A percentile compares a stretch with the other conserved stretches of the same genome.
Conservation (phyloP, 306 rosid species). For the Potentilla sterilis region DNA sequence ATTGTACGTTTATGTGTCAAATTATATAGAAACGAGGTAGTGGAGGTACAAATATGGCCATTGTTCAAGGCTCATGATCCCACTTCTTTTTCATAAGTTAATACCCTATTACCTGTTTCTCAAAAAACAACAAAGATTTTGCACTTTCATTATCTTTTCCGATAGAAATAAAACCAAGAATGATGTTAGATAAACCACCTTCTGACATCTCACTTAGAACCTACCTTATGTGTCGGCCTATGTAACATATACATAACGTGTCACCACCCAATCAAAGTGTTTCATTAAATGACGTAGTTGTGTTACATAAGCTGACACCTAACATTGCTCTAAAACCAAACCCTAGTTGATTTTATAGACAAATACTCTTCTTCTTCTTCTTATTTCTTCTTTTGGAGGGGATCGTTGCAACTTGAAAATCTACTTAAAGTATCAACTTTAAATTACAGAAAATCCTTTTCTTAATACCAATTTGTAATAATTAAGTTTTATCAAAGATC, state of each 20-base stretch:
- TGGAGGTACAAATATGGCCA: neutral
- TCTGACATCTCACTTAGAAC: too few species aligned
- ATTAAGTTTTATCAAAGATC: neutral
- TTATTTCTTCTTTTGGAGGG: neutral
- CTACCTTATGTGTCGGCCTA: too few species aligned
- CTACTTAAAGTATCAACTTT: neutral
- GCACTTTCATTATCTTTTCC: neutral
- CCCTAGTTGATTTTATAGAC: neutral
- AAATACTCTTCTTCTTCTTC: neutral
- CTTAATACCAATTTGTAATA: neutral
- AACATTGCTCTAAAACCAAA: neutral
- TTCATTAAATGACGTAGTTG: too few species aligned
- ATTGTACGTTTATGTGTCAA: neutral
- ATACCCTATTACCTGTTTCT: neutral
- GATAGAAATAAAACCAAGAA: neutral
- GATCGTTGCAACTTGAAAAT: neutral
- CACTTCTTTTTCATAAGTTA: neutral
- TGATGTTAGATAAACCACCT: too few species aligned
- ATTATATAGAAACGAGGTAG: neutral
- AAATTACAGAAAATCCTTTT: neutral
- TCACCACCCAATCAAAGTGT: too few species aligned
- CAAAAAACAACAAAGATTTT: neutral
- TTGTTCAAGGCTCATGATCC: neutral
- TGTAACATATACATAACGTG: too few species aligned
- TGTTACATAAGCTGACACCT: too few species aligned